Base-by-base conservation (phyloP, 306 rosid genomes). In the Arachis hypogaea region DNA sequence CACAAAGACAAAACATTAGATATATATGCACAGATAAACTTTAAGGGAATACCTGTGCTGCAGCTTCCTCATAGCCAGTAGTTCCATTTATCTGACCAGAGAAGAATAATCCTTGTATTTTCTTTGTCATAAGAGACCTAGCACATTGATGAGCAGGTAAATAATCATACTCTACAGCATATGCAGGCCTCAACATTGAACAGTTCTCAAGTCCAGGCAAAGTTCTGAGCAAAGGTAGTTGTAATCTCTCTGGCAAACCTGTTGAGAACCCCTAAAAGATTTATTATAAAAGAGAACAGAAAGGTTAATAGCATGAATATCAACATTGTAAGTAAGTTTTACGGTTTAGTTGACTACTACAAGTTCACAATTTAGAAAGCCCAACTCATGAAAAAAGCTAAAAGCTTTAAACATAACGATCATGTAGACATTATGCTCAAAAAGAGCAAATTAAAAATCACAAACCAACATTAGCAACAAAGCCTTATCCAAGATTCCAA, bases 41-140 rank as follows among this genome's bases (percentile, higher is more conserved):
- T 70, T 69, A 77, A 57, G 72, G 46, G 72, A 59, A 80, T 73
- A 91, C 98, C 87, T 93, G 98, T 29, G 98, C 96, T 40, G 97
- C 97, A 64, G 98, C 98, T 81, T 93, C 98, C 88, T 93, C 98
- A 70, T 93, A 89, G 82, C 98, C 98, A 3, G 98, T 93, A 62
- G 98, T 93, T 77, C 98, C 97, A 80, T 93, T 93, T 82, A 91
- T 91, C 88, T 93, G 98, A 81, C 98, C 98, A 49, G 98, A 91
- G 86, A 93, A 91, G 88, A 93, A 93, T 84, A 93, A 87, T 43
- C 98, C 97, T 77, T 83, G 87, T 59, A 93, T 81, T 85, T 84
- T 93, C 88, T 93, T 93, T 6, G 98, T 93, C 98, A 91, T 93
- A 38, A 93, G 96, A 84, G 97, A 88, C 78, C 92, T 88, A 73